Evolutionary conservation across 2,329 filamentous ascomycete species (phyloP), one percentile per base, ranked within the genome.

Genomic region (Beauveria caledonica): DNA sequence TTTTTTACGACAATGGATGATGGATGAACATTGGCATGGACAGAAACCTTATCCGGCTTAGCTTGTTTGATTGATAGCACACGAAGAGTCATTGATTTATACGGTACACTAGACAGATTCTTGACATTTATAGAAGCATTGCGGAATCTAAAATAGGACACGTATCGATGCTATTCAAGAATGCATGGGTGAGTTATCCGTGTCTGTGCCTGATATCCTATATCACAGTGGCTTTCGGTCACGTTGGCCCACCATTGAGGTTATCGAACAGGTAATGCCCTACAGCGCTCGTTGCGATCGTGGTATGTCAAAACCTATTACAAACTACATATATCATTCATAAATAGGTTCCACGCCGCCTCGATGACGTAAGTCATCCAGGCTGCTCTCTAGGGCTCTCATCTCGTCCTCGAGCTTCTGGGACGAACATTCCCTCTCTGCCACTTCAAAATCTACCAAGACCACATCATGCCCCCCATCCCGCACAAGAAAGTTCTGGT

Each of bases 381-480:
- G 58, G 40, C 48, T 66, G 46, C 42, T 61, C 50, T 62, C 40
- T 9, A 69, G 64, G 36, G 58, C 61, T 15, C 49, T 63, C 64
- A 68, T 65, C 62, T 70, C 67, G 5, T 66, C 64, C 39, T 68
- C 51, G 3, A 69, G 65, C 60, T 69, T 64, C 17, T 13, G 17
- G 3, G 39, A 44, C 45, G 61, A 66, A 60, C 63, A 66, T 45
- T 61, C 57, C 45, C 53, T 60, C 64, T 69, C 62, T 10, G 71
- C 69, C 60, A 66, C 68, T 63, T 73, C 71, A 60, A 73, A 72
- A 60, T 73, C 71, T 17, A 72, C 62, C 33, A 73, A 57, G 19
- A 68, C 63, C 29, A 67, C 70, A 15, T 66, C 64, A 3, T 66
- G 62, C 10, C 63, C 64, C 10, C 63, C 64, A 8, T 64, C 64